Percentiles rank a stretch among this genome's conserved stretches.
Evolutionary conservation across 129 eudicot species (phyloP).

Genomic region (Tagetes erecta): DNA sequence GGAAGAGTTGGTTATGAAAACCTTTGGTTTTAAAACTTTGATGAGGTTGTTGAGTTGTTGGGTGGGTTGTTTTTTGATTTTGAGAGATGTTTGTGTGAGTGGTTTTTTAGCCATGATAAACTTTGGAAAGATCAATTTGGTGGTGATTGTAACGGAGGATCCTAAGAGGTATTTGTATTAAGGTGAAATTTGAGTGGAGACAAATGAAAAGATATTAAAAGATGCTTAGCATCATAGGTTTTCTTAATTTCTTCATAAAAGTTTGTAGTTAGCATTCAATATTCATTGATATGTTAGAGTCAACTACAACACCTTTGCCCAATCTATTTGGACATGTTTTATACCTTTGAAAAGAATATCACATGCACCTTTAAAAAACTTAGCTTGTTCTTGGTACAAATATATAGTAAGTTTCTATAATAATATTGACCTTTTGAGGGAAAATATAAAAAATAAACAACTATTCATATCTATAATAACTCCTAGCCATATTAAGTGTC

Average conservation of each 20-base stretch:
- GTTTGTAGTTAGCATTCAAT: slow-evolving; percentile 36
- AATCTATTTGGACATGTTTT: not conserved
- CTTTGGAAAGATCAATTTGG: slow-evolving; percentile 38
- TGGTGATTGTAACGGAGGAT: slow-evolving; percentile 44
- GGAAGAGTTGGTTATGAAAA: slow-evolving; percentile 43
- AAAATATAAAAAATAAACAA: not conserved
- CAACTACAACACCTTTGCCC: slow-evolving; percentile 26
- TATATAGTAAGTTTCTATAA: not conserved
- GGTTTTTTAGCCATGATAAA: slow-evolving; percentile 37
- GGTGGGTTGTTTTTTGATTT: slow-evolving; percentile 32
- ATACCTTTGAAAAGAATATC: slow-evolving; percentile 12
- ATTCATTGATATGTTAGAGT: slow-evolving; percentile 22
- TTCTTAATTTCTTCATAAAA: slow-evolving; percentile 38
- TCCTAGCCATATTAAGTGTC: not conserved
- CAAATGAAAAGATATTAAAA: slow-evolving; percentile 39
- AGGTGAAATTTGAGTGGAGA: slow-evolving; percentile 20
- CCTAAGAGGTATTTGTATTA: slow-evolving; percentile 39
- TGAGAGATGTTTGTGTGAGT: slow-evolving; percentile 24
- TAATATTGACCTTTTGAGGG: not conserved
- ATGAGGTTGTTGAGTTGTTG: slow-evolving; percentile 34
- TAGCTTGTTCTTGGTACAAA: not conserved
- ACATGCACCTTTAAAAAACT: not conserved
- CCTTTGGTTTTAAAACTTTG: slow-evolving; percentile 41
- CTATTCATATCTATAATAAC: not conserved
- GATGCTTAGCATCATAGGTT: slow-evolving; percentile 40